Base-by-base conservation (phyloP, 768 basidiomycete genomes). In the Scleroderma bovista region DNA sequence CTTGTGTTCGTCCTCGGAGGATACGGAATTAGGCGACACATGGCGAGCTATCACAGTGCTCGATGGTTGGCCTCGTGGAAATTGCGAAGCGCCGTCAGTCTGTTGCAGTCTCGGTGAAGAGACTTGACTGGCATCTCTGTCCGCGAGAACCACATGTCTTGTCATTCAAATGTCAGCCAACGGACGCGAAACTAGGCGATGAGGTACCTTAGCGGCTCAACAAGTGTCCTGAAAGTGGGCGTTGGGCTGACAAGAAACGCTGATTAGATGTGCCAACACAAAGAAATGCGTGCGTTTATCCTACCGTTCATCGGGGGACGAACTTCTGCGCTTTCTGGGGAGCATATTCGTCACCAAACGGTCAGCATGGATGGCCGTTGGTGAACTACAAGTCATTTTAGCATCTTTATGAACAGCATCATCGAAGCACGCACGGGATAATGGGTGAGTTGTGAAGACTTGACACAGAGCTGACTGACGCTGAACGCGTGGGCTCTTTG, bases 321-420 rank as follows among this genome's bases (percentile, higher is more conserved):
- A 59, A 24, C 66, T 67, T 47, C 65, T 60, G 45, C 66, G 61
- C 53, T 69, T 67, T 50, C 54, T 65, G 40, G 66, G 67, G 22
- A 67, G 48, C 23, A 60, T 58, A 50, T 54, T 67, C 51, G 67
- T 55, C 55, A 61, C 51, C 51, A 57, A 57, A 36, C 60, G 60
- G 52, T 59, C 65, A 51, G 56, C 48, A 33, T 55, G 54, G n/a
- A 59, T 58, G 40, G 62, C 51, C 54, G 60, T 48, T 47, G 65
- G 67, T 26, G 65, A 69, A 50, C 65, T 66, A 50, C 36, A 16
- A 41, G 43, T 44, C 43, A 56, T 52, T 50, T 36, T 62, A 57
- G 55, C 29, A 29, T 46, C 52, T 34, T 48, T 49, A 36, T 51
- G 50, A 38, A 40, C 22, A 26, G 46, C 40, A 37, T 46, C 47